Evolutionary conservation across 2,329 filamentous ascomycete species (phyloP), one percentile per base, ranked within the genome.

Genomic region (Cryphonectria japonica): DNA sequence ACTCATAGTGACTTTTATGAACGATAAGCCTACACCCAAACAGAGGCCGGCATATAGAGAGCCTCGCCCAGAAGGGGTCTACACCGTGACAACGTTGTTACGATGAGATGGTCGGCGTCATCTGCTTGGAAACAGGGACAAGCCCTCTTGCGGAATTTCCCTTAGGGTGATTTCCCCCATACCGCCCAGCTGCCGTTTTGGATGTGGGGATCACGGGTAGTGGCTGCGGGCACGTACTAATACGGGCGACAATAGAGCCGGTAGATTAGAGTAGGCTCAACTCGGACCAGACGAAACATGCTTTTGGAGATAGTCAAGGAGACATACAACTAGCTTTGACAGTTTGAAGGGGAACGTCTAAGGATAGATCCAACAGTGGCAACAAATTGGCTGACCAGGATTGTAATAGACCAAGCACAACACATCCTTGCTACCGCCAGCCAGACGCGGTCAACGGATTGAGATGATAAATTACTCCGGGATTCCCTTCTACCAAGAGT

Each of bases 31-130:
- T 50, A 60, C 65, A 46, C 41, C 41, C 26, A 26, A 22, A 46
- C 4, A 14, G 22, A 52, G 50, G 29, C 60, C 69, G 69, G 69
- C 69, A 71, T 68, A 63, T 71, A 37, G 22, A 52, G 69, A 43
- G 50, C 65, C 59, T 54, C 29, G 39, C 69, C 41, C 46, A 64
- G 7, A n/a, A n/a, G 22, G 63, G 61, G 65, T 52, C 57, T 46
- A 39, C 57, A 57, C 37, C 37, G 63, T 60, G 66, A 59, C 14
- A 70, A 43, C 29, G 43, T 54, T 68, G n/a, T 63, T 68, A 71
- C 66, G n/a, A 34, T 57, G 43, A n/a, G 57, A 52, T 22, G 41
- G 37, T 43, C 61, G 39, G 61, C 29, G 66, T 65, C 39, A 67
- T 29, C 14, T 43, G 13, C 52, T 54, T 39, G 22, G 52, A 37